A percentile compares a stretch with the other conserved stretches of the same genome.
phyloP scores from a whole-genome alignment of 306 rosid species.

The Corylus americana region DNA sequence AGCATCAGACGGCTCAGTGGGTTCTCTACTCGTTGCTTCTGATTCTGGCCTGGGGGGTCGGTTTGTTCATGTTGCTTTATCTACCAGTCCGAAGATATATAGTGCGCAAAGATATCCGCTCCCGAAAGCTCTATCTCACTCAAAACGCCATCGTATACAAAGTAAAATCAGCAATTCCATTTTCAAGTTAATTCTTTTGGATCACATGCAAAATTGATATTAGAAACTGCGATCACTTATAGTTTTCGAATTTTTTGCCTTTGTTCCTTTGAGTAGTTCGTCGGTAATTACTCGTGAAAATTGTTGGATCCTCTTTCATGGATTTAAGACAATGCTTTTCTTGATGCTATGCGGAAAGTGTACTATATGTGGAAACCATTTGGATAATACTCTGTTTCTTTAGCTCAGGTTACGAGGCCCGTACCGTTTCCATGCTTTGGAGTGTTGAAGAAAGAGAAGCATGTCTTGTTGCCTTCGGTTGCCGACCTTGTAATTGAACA shows the following conservation, averaged over 20 bases:
- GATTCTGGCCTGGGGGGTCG: slow-evolving; percentile 87
- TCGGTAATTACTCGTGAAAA: background rate
- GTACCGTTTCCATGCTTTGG: slow-evolving; percentile 95
- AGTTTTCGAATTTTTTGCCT: background rate
- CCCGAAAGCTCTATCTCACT: slow-evolving; percentile 76
- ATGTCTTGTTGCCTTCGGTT: slow-evolving; percentile 76
- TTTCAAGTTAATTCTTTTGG: background rate
- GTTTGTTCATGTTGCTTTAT: slow-evolving; percentile 78
- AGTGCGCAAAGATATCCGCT: slow-evolving; percentile 67
- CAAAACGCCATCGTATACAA: slow-evolving; percentile 75
- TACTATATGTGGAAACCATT: slow-evolving; percentile 8
- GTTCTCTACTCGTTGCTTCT: slow-evolving; percentile 69
- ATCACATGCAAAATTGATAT: background rate
- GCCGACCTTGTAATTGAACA: slow-evolving; percentile 90
- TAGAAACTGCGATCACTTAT: background rate
- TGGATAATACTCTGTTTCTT: slow-evolving; percentile 28
- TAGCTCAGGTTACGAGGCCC: slow-evolving; percentile 72
- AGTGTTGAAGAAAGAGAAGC: slow-evolving; percentile 83
- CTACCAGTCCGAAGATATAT: slow-evolving; percentile 67
- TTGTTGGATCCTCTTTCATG: background rate
- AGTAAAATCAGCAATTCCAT: slow-evolving; percentile 31
- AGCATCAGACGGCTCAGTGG: slow-evolving; percentile 72
- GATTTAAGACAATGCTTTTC: background rate
- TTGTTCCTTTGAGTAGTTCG: background rate
- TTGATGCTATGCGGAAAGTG: background rate